Evolutionary conservation across 108 stramenopile species (phyloP).

Genomic region (Discostella stelligeroides): DNA sequence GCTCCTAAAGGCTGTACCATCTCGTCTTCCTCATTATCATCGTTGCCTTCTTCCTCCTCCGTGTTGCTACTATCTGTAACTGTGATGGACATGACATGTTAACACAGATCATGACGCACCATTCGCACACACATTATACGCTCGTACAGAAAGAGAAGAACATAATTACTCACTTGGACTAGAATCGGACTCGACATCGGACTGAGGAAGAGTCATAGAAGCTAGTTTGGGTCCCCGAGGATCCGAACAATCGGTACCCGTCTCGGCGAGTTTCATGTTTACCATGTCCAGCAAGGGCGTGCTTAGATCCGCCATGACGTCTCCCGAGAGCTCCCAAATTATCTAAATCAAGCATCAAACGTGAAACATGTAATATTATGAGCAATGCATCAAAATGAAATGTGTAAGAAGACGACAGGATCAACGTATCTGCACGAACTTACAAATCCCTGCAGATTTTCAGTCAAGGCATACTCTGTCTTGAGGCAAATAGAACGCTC

Average conservation of each 20-base stretch:
- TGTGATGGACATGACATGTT: no score
- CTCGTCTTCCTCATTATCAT: no score
- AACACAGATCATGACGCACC: no score
- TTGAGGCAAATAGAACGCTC: slow-evolving; percentile 23
- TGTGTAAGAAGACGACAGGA: no score
- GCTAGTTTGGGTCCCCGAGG: slow-evolving; percentile 1
- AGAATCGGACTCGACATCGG: neutral
- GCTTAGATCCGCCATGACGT: slow-evolving; percentile 39
- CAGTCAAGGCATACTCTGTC: slow-evolving; percentile 17
- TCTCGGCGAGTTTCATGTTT: slow-evolving; percentile 29
- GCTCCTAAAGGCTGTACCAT: no score
- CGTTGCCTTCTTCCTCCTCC: no score
- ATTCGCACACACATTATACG: no score
- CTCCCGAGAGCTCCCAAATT: slow-evolving; percentile 35
- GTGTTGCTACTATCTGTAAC: no score
- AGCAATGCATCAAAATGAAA: neutral
- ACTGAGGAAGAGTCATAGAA: neutral
- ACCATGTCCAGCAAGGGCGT: slow-evolving; percentile 45
- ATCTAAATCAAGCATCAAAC: slow-evolving; percentile 15
- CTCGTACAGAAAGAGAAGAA: no score
- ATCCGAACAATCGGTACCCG: slow-evolving; percentile 24
- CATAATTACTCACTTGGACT: neutral
- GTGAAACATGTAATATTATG: neutral
- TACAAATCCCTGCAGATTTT: slow-evolving; percentile 22
- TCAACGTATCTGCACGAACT: neutral